Conservation (phyloP, 73 alveolate genomes). For the Symbiodinium natans region DNA sequence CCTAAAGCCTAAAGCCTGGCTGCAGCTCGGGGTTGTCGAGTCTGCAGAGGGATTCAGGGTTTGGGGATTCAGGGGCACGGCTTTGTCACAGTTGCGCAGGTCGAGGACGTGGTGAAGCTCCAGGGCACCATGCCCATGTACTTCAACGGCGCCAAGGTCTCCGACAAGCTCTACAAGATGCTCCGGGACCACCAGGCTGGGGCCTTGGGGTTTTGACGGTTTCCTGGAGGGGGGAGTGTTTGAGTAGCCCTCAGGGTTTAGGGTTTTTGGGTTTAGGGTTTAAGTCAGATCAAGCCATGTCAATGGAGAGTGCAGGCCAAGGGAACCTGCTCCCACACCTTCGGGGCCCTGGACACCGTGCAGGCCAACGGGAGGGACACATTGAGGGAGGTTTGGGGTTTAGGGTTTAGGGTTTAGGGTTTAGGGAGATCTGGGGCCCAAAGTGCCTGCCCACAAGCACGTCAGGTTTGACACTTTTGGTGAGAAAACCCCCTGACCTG, state of each 20-base stretch:
- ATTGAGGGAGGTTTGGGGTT: not conserved
- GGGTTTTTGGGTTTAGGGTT: too few species aligned
- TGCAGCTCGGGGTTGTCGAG: too few species aligned
- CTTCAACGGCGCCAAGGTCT: constrained; percentile 95
- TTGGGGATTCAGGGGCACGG: too few species aligned
- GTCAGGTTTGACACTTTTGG: not conserved
- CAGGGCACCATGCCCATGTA: constrained; percentile 95
- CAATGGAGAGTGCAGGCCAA: constrained; percentile 28
- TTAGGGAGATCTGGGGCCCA: not conserved
- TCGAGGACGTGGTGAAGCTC: constrained; percentile 95
- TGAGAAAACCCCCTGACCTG: not conserved
- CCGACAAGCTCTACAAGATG: constrained; percentile 95
- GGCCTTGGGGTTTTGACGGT: too few species aligned
- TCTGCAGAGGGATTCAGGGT: too few species aligned
- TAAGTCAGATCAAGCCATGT: too few species aligned
- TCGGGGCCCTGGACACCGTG: constrained; percentile 92
- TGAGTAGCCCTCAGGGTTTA: too few species aligned
- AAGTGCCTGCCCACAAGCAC: not conserved
- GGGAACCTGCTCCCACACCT: constrained; percentile 94
- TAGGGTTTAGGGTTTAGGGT: not conserved
- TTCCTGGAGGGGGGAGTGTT: too few species aligned
- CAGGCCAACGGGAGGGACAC: constrained; percentile 7
- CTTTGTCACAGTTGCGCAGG: too few species aligned
- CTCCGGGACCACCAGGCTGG: constrained; percentile 94
- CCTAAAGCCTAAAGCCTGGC: too few species aligned